Evolutionary conservation across 352 stramenopile genomes (phyloP).

Genomic region (Phytophthora chlamydospora): DNA sequence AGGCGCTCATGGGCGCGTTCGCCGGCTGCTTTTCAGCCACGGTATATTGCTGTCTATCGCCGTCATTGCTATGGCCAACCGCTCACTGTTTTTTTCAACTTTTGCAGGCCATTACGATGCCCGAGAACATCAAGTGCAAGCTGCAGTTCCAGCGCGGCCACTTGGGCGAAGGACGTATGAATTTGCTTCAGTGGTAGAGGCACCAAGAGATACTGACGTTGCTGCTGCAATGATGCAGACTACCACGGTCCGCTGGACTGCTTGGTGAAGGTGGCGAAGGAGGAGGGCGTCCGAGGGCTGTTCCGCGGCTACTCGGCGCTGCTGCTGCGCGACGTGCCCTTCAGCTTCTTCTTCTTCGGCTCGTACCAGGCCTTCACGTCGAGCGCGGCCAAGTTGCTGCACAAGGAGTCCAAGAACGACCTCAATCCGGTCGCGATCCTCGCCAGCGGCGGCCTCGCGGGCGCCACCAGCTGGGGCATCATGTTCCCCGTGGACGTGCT

Average conservation of each 20-base stretch:
- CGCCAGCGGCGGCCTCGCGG: constrained; percentile 73
- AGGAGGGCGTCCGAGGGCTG: constrained; percentile 68
- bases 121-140: constrained; percentile 89
- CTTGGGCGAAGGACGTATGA: constrained; percentile 63
- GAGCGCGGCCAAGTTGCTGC: constrained; percentile 44
- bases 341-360: constrained; percentile 93
- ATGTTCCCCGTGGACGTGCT: constrained; percentile 88
- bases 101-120: constrained; percentile 76
- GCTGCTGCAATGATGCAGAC: constrained; percentile 26
- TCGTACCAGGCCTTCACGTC: constrained; percentile 82
- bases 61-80: background rate
- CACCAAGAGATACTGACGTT: background rate
- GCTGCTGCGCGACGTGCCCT: constrained; percentile 88
- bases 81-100: background rate
- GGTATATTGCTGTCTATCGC: constrained; percentile 27
- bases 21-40: constrained; percentile 87
- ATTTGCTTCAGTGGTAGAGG: background rate
- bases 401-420: constrained; percentile 72
- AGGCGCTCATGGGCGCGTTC: constrained; percentile 83
- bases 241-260: constrained; percentile 76
- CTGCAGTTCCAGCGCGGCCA: constrained; percentile 79
- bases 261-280: constrained; percentile 62
- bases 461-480: constrained; percentile 83
- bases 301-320: constrained; percentile 85
- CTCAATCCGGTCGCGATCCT: constrained; percentile 79